These are phyloP conservation scores for Domatiomyces catenatus DNA, from an alignment of 2,329 filamentous ascomycete species.

Conservation along the genomic window DNA sequence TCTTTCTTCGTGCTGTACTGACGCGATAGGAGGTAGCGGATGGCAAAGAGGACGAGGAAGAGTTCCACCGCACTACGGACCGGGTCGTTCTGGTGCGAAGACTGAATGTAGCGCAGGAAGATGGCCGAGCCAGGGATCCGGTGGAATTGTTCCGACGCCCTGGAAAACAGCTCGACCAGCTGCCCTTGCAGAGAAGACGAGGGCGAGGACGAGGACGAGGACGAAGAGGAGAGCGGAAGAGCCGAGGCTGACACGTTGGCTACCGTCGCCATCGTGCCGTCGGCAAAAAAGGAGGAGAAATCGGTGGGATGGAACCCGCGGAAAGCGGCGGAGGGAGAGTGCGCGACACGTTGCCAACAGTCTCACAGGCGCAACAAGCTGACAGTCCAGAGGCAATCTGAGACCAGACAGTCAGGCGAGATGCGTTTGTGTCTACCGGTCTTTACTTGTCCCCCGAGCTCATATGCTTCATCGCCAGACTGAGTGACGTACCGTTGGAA, in stretches of 20 bases:
- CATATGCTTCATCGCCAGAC: too few relatives aligned
- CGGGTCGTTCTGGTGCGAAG: slow-evolving; percentile 94
- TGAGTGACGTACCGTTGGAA: background rate
- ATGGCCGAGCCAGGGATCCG: slow-evolving; percentile 89
- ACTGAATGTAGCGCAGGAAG: slow-evolving; percentile 85
- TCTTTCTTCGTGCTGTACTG: slow-evolving; percentile 77
- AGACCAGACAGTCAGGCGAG: background rate
- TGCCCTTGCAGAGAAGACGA: background rate
- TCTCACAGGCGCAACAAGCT: background rate
- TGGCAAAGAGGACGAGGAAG: slow-evolving; percentile 85
- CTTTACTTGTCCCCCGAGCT: background rate
- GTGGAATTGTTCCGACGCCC: slow-evolving; percentile 56
- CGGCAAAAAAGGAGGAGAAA: background rate
- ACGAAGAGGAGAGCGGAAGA: background rate
- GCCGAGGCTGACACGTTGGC: background rate
- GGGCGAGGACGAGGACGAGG: background rate
- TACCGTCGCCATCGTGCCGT: background rate
- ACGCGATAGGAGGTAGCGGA: slow-evolving; percentile 79
- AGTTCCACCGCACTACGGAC: slow-evolving; percentile 86
- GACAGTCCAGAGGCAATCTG: background rate
- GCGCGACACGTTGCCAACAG: too few relatives aligned
- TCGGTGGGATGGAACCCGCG: too few relatives aligned
- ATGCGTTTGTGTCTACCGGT: background rate
- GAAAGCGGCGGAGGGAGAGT: background rate
- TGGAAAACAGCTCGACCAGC: slow-evolving; percentile 7